These are phyloP conservation scores for Ploettnerulaceae sp. DNA, from an alignment of 2,329 filamentous ascomycete genomes.

Conservation along the genomic window DNA sequence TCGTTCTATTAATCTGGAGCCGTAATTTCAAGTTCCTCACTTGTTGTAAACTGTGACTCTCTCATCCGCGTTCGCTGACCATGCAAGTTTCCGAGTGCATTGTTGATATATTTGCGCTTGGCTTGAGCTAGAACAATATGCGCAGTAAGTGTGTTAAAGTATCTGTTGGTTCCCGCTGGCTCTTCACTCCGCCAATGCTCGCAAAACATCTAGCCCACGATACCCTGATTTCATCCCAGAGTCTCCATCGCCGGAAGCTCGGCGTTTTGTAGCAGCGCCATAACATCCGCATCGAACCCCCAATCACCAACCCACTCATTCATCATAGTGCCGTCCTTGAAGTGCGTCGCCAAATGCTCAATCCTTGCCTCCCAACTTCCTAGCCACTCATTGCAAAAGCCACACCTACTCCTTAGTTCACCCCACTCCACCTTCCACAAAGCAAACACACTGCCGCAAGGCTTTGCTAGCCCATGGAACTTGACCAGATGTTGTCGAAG, in stretches of 20 bases:
- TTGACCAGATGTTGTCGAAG: constrained; percentile 1
- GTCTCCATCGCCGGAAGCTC: neutral
- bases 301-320: constrained; percentile 1
- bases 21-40: too few species aligned
- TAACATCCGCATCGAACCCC: constrained; percentile 2
- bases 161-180: too few species aligned
- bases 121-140: too few species aligned
- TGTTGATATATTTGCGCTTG: too few species aligned
- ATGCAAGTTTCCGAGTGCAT: too few species aligned
- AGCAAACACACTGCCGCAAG: neutral
- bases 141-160: too few species aligned
- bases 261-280: constrained; percentile 3
- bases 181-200: too few species aligned
- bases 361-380: constrained; percentile 4
- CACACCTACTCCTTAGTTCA: constrained; percentile 2
- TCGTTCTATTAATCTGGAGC: too few species aligned
- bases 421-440: constrained; percentile 7
- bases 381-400: neutral
- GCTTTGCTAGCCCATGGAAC: neutral
- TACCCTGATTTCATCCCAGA: too few species aligned
- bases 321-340: neutral
- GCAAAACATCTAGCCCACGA: too few species aligned
- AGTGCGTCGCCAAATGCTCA: constrained; percentile 6
- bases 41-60: too few species aligned
- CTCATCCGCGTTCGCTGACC: too few species aligned